Conservation (phyloP, 176 grass and related monocot genomes). For the Oryza coarctata region DNA sequence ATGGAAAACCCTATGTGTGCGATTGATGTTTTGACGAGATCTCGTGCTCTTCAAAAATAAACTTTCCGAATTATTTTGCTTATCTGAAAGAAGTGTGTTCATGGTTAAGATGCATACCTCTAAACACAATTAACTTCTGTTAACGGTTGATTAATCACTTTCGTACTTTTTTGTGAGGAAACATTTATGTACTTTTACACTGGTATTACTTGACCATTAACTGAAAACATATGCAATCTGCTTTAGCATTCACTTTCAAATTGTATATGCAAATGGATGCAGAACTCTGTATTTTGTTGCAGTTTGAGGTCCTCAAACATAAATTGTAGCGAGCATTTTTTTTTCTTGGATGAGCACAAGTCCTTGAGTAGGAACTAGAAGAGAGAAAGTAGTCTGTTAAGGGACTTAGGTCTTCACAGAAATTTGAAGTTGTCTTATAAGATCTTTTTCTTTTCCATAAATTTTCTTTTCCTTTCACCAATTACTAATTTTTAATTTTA, state of each 20-base stretch:
- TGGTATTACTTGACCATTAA: not conserved
- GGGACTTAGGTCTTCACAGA: no score
- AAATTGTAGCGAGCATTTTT: slow-evolving; percentile 11
- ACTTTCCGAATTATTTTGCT: slow-evolving; percentile 20
- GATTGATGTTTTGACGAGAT: slow-evolving; percentile 69
- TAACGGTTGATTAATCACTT: not conserved
- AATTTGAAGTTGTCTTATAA: no score
- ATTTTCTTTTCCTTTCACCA: no score
- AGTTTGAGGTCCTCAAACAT: not conserved
- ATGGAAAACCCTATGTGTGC: slow-evolving; percentile 63
- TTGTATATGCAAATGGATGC: not conserved
- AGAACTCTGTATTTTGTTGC: not conserved
- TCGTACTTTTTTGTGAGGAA: not conserved
- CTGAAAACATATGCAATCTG: not conserved
- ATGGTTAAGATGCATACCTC: not conserved
- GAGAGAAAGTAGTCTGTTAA: no score
- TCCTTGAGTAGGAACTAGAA: no score
- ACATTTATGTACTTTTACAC: not conserved
- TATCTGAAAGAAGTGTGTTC: not conserved
- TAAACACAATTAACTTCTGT: not conserved
- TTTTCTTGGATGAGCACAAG: no score
- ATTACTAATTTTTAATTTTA: no score
- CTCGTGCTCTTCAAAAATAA: slow-evolving; percentile 78
- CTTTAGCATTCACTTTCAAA: not conserved
- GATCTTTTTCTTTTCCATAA: no score